Base-by-base conservation (phyloP, 371 early-diverging fungal species). In the Mucor sp. region DNA sequence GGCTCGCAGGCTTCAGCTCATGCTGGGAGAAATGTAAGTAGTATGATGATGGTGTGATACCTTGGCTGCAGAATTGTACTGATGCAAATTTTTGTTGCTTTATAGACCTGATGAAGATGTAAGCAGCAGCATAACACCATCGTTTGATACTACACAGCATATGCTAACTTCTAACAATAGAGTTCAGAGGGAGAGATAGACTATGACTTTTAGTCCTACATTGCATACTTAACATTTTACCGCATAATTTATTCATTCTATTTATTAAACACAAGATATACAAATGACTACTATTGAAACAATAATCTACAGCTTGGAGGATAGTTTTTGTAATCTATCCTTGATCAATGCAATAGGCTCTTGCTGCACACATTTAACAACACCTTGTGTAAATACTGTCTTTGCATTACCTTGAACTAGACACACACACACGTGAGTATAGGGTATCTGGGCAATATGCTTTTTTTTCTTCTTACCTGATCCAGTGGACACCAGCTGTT, bases 21-120 rank as follows among this genome's bases (percentile, higher is more conserved):
- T 63, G 60, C 41, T 67, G 33, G 71, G 74, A 14, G 74, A 70
- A 37, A 58, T 58, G 74, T 73, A 73, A 59, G 70, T 53, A 59
- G 70, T 53, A 11, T 62, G 48, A 47, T 55, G n/a, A n/a, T n/a
- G n/a, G n/a, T 37, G 8, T 17, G 14, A 3, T 32, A 47, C n/a
- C n/a, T 11, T 35, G n/a, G 7, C 14, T 5, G 44, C 19, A 28
- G 9, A 43, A 63, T n/a, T n/a, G n/a, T 2, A 62, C 25, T 19
- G 12, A 39, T 30, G 37, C 47, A 41, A 35, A 43, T 6, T 53
- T 11, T n/a, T n/a, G n/a, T n/a, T n/a, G n/a, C 30, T 6, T 6
- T 30, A 30, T 30, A 71, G 72, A 17, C 72, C 72, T 3, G 72
- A 72, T 62, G 72, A 72, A 23, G 68, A 72, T 62, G 72, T 72